Percentiles rank a stretch among this genome's conserved stretches.
These are phyloP conservation scores for Coleophoma cylindrospora DNA, from an alignment of 2,329 filamentous ascomycete genomes.

Conservation along the genomic window DNA sequence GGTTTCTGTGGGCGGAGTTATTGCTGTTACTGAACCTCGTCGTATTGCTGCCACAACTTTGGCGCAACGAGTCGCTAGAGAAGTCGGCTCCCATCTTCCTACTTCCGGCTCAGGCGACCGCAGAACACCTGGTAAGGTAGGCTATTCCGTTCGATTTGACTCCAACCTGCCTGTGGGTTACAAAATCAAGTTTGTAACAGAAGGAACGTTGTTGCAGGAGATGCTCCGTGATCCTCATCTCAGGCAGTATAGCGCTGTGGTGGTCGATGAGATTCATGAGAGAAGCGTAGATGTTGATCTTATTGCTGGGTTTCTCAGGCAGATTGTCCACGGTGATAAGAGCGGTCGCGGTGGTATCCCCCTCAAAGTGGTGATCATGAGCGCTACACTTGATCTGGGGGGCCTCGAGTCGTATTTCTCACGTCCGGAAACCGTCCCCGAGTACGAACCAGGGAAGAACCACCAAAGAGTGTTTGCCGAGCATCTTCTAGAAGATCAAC, in stretches of 20 bases:
- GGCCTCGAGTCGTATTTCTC: constrained; percentile 72
- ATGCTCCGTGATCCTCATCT: constrained; percentile 81
- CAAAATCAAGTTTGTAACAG: constrained; percentile 88
- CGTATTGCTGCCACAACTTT: constrained; percentile 90
- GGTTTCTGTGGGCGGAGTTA: constrained; percentile 64
- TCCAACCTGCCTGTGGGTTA: constrained; percentile 77
- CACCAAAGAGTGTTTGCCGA: constrained; percentile 16
- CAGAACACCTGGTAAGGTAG: constrained; percentile 54
- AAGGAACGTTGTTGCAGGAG: constrained; percentile 94
- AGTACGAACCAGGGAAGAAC: constrained; percentile 25
- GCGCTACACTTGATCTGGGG: constrained; percentile 87
- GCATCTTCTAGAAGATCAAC: constrained; percentile 13
- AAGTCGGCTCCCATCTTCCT: constrained; percentile 65
- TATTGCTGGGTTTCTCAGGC: constrained; percentile 80
- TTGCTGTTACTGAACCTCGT: constrained; percentile 91
- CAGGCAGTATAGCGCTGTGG: constrained; percentile 78
- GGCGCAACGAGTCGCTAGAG: constrained; percentile 80
- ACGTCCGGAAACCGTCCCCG: constrained; percentile 12
- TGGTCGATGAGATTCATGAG: constrained; percentile 97
- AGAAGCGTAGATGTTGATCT: constrained; percentile 92
- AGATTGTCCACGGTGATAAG: constrained; percentile 60
- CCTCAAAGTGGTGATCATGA: constrained; percentile 93
- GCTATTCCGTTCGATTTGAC: constrained; percentile 94
- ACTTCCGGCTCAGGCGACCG: constrained; percentile 40
- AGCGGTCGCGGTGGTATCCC: constrained; percentile 65